Conservation (phyloP, 108 stramenopile genomes). For the Cyclotella cryptica region DNA sequence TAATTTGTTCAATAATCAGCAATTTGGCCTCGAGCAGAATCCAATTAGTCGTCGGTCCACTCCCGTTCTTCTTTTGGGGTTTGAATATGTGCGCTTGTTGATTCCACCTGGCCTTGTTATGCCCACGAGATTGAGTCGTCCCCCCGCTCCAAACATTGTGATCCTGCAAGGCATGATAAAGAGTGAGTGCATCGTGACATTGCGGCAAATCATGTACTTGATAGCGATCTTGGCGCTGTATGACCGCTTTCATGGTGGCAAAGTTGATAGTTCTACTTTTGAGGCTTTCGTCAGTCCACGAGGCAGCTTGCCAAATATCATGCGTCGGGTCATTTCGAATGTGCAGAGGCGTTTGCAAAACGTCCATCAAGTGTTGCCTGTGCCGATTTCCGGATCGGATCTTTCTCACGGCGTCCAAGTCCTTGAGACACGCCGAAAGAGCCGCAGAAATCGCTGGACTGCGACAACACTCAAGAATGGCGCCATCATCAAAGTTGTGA, state of each 20-base stretch:
- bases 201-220: conserved; percentile 47
- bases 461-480: conserved; percentile 56
- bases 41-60: conserved; percentile 52
- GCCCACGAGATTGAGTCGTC: not conserved
- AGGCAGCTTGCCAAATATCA: conserved; percentile 32
- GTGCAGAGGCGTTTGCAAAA: conserved; percentile 34
- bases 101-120: conserved; percentile 21
- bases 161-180: conserved; percentile 34
- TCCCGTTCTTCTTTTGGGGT: conserved; percentile 47
- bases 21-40: conserved; percentile 52
- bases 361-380: conserved; percentile 23
- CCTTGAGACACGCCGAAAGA: conserved; percentile 57
- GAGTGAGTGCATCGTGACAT: conserved; percentile 44
- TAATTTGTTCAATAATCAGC: conserved; percentile 24
- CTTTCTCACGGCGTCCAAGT: conserved; percentile 46
- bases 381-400: conserved; percentile 35
- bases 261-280: conserved; percentile 50
- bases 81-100: conserved; percentile 56
- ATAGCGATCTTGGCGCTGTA: conserved; percentile 57
- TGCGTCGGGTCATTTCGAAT: conserved; percentile 26
- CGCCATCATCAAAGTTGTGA: conserved; percentile 56
- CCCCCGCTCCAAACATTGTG: conserved; percentile 43
- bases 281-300: conserved; percentile 50
- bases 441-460: conserved; percentile 50
- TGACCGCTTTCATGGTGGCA: conserved; percentile 54